These are phyloP conservation scores for Serendipita indica DNA, from an alignment of 768 basidiomycete species.

Conservation along the genomic window DNA sequence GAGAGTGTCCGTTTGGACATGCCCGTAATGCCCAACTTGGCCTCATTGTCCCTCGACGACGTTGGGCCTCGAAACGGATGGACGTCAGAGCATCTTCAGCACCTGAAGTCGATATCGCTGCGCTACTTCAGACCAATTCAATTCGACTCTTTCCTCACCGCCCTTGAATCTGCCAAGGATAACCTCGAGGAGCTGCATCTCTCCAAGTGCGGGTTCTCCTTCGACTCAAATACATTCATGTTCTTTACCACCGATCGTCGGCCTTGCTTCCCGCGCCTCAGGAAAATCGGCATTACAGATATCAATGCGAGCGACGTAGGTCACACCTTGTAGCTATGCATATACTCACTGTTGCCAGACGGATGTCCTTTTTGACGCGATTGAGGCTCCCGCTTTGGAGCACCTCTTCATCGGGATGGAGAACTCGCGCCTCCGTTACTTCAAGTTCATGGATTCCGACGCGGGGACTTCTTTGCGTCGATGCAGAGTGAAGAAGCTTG, in stretches of 20 bases:
- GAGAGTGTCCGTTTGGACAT: neutral
- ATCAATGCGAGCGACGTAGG: neutral
- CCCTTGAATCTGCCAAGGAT: neutral
- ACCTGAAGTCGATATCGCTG: slow-evolving; percentile 1
- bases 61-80: neutral
- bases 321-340: neutral
- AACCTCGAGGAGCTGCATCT: neutral
- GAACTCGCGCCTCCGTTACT: neutral
- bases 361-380: neutral
- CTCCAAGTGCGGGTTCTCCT: neutral
- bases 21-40: neutral
- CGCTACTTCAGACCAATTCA: slow-evolving; percentile 6
- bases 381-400: slow-evolving; percentile 5
- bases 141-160: slow-evolving; percentile 1
- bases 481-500: neutral
- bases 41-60: neutral
- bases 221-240: slow-evolving; percentile 6
- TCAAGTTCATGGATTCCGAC: slow-evolving; percentile 6
- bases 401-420: neutral
- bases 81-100: neutral
- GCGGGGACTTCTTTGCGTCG: neutral
- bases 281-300: neutral
- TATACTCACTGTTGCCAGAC: neutral
- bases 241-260: neutral
- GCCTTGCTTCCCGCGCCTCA: neutral